Percentiles rank a stretch among this genome's conserved stretches.
Conservation (phyloP, 2,329 filamentous ascomycete genomes). For the Pseudogymnoascus sp. region DNA sequence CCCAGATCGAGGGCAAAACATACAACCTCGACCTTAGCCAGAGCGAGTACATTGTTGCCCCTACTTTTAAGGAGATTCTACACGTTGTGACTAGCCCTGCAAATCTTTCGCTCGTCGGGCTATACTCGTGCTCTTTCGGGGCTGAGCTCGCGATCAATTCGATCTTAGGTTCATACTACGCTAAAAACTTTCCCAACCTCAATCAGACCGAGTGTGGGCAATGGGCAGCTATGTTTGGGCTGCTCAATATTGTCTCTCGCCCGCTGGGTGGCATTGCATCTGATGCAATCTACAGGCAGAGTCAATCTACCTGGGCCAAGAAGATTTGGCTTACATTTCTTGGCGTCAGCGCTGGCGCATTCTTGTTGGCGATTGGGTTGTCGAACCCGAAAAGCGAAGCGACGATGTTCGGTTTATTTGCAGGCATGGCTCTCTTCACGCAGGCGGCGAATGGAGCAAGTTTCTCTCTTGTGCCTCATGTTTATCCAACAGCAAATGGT, state of each 20-base stretch:
- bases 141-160: constrained; percentile 54
- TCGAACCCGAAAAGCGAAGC: constrained; percentile 50
- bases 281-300: constrained; percentile 36
- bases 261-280: constrained; percentile 53
- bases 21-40: constrained; percentile 47
- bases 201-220: constrained; percentile 47
- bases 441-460: constrained; percentile 81
- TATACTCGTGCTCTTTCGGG: constrained; percentile 57
- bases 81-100: constrained; percentile 42
- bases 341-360: constrained; percentile 46
- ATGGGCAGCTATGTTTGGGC: constrained; percentile 66
- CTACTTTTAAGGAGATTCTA: constrained; percentile 42
- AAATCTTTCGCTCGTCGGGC: constrained; percentile 44
- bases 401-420: constrained; percentile 68
- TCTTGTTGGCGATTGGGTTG: constrained; percentile 55
- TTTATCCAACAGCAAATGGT: constrained; percentile 46
- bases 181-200: constrained; percentile 49
- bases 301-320: constrained; percentile 51
- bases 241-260: constrained; percentile 60
- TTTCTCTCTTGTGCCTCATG: constrained; percentile 79
- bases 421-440: constrained; percentile 70
- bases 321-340: constrained; percentile 52
- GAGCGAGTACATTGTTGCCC: constrained; percentile 46
- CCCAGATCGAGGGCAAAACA: background rate
- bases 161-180: constrained; percentile 49